phyloP scores from a whole-genome alignment of 805 yeast species.

The Candida maesae region DNA sequence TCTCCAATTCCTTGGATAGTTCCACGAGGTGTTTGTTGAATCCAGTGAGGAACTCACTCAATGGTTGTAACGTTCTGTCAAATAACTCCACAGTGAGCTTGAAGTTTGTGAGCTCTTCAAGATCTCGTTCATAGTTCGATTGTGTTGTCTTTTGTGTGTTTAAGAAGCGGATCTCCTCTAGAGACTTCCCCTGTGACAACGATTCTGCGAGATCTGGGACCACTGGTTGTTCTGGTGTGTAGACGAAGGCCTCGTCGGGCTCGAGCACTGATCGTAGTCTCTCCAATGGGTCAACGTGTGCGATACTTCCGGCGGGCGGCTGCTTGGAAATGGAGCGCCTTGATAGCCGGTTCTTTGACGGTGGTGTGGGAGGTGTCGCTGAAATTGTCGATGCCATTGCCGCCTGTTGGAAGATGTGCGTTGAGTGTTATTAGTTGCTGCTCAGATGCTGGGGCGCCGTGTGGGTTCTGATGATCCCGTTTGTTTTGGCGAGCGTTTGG shows the following conservation, averaged over 20 bases:
- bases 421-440: too few relatives aligned
- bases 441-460: too few relatives aligned
- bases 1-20: slow-evolving; percentile 58
- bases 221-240: background rate
- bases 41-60: slow-evolving; percentile 46
- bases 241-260: background rate
- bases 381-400: background rate
- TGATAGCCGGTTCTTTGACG: background rate
- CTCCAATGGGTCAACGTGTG: background rate
- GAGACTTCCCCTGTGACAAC: slow-evolving; percentile 3
- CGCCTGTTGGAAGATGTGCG: too few relatives aligned
- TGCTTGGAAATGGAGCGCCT: slow-evolving; percentile 1
- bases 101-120: slow-evolving; percentile 17
- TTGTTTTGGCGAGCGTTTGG: too few relatives aligned
- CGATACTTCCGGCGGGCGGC: background rate
- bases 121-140: slow-evolving; percentile 9
- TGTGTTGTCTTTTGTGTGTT: slow-evolving; percentile 1
- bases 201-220: background rate
- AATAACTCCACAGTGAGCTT: slow-evolving; percentile 19
- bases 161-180: slow-evolving; percentile 20
- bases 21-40: slow-evolving; percentile 57
- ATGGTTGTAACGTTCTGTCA: slow-evolving; percentile 37
- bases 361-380: background rate
- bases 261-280: background rate
- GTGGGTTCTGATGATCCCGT: too few relatives aligned